Percentiles rank a stretch among this genome's conserved stretches.
These are phyloP conservation scores for Ascochyta pisi DNA, from an alignment of 2,329 filamentous ascomycete species.

Conservation along the genomic window DNA sequence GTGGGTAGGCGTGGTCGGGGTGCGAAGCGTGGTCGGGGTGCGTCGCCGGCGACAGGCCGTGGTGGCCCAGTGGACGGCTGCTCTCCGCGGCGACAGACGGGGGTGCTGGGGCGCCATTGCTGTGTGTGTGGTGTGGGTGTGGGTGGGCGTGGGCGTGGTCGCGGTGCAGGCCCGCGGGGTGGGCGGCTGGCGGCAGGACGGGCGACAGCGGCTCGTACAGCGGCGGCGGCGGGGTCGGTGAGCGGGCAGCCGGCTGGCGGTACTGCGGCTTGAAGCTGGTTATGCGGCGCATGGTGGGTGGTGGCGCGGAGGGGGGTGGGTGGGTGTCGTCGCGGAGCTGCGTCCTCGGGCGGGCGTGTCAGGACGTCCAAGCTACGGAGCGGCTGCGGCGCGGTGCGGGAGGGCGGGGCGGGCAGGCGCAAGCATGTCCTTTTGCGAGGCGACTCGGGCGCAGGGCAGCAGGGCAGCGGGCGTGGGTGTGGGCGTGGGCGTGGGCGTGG, in stretches of 20 bases:
- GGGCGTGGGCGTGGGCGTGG: slow-evolving; percentile 25
- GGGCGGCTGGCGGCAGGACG: slow-evolving; percentile 30
- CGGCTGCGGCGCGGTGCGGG: slow-evolving; percentile 33
- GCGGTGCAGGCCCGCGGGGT: slow-evolving; percentile 32
- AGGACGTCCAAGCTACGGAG: slow-evolving; percentile 32
- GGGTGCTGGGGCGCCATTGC: slow-evolving; percentile 18
- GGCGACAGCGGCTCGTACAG: slow-evolving; percentile 48
- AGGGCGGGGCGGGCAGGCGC: slow-evolving; percentile 27
- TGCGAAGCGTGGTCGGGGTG: slow-evolving; percentile 23
- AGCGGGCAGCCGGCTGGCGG: slow-evolving; percentile 39
- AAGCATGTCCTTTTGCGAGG: slow-evolving; percentile 39
- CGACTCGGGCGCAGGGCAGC: slow-evolving; percentile 21
- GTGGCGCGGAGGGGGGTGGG: slow-evolving; percentile 13
- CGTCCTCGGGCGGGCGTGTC: slow-evolving; percentile 32
- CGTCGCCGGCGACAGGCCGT: slow-evolving; percentile 18
- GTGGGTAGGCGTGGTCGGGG: slow-evolving; percentile 10
- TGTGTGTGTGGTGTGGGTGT: slow-evolving; percentile 3
- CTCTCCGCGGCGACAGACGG: neutral
- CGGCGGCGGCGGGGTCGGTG: slow-evolving; percentile 42
- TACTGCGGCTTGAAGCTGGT: slow-evolving; percentile 46
- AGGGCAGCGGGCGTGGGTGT: slow-evolving; percentile 23
- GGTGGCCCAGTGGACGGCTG: slow-evolving; percentile 20
- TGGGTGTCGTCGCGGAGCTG: slow-evolving; percentile 13
- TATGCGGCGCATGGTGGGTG: slow-evolving; percentile 38
- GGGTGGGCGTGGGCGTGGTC: slow-evolving; percentile 10